A percentile compares a stretch with the other conserved stretches of the same genome.
phyloP scores from a whole-genome alignment of 2,329 filamentous ascomycete genomes.

The Daldinia sp. region DNA sequence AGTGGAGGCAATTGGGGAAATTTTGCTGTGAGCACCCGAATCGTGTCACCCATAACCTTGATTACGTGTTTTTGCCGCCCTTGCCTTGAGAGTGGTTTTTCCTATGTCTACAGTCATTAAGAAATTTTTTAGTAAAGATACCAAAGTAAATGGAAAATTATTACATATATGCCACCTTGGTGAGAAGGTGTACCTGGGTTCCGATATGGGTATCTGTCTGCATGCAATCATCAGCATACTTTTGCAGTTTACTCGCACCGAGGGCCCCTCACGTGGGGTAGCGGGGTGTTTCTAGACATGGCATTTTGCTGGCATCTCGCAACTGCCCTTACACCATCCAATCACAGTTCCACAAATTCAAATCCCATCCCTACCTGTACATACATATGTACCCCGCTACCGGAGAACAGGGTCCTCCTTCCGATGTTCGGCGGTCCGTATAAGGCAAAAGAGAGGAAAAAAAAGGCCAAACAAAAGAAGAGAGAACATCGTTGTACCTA shows the following conservation, averaged over 20 bases:
- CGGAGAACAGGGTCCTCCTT: conserved; percentile 45
- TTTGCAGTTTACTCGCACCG: conserved; percentile 45
- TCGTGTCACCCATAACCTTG: conserved; percentile 19
- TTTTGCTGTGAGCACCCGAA: conserved; percentile 18
- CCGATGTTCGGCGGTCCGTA: conserved; percentile 47
- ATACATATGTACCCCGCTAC: conserved; percentile 45
- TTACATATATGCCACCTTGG: not conserved
- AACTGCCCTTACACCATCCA: conserved; percentile 33
- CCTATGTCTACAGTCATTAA: not conserved
- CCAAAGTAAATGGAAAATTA: not conserved
- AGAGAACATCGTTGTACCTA: conserved; percentile 21
- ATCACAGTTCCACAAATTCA: conserved; percentile 43
- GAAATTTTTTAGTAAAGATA: not conserved
- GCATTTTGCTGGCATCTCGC: conserved; percentile 27
- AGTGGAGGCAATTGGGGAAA: conserved; percentile 30
- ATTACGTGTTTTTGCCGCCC: conserved; percentile 23
- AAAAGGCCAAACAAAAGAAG: conserved; percentile 12
- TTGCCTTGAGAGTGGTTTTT: conserved; percentile 13
- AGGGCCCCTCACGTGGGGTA: conserved; percentile 47
- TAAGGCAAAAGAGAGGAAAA: conserved; percentile 21
- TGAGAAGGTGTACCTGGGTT: conserved; percentile 9
- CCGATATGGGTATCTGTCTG: conserved; percentile 28
- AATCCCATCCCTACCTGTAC: conserved; percentile 36
- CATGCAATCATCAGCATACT: conserved; percentile 39
- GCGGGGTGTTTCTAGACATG: conserved; percentile 33